Evolutionary conservation across 371 early-diverging fungal genomes (phyloP).

Genomic region (Mortierella sp.): DNA sequence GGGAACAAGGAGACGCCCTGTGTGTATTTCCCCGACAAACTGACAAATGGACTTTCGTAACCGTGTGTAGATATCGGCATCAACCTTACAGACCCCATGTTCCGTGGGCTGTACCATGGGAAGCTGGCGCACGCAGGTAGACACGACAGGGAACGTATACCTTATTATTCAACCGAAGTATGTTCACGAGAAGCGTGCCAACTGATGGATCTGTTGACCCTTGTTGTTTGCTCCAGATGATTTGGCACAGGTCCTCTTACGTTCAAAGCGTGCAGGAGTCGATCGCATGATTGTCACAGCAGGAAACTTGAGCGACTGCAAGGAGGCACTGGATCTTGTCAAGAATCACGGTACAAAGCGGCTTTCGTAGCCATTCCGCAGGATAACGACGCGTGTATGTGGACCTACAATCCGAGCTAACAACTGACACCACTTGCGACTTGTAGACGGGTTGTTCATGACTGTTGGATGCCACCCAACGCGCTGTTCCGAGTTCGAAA

Average conservation of each 20-base stretch:
- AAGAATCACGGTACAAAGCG: constrained; percentile 22
- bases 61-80: constrained; percentile 79
- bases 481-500: constrained; percentile 80
- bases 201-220: background rate
- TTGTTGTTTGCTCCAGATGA: constrained; percentile 69
- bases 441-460: constrained; percentile 66
- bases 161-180: background rate
- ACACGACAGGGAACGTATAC: too few relatives aligned
- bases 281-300: constrained; percentile 86
- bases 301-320: constrained; percentile 63
- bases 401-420: background rate
- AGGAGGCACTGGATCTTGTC: constrained; percentile 28
- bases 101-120: constrained; percentile 88
- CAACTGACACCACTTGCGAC: background rate
- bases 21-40: background rate
- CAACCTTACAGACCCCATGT: constrained; percentile 91
- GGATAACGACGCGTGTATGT: background rate
- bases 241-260: constrained; percentile 70
- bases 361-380: background rate
- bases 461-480: constrained; percentile 96
- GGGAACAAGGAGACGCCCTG: background rate
- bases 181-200: background rate
- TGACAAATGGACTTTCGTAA: background rate
- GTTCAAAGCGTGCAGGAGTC: constrained; percentile 79
- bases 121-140: constrained; percentile 80